These are phyloP conservation scores for Tardiomyces blankii DNA, from an alignment of 1,139 yeast species.

Conservation along the genomic window DNA sequence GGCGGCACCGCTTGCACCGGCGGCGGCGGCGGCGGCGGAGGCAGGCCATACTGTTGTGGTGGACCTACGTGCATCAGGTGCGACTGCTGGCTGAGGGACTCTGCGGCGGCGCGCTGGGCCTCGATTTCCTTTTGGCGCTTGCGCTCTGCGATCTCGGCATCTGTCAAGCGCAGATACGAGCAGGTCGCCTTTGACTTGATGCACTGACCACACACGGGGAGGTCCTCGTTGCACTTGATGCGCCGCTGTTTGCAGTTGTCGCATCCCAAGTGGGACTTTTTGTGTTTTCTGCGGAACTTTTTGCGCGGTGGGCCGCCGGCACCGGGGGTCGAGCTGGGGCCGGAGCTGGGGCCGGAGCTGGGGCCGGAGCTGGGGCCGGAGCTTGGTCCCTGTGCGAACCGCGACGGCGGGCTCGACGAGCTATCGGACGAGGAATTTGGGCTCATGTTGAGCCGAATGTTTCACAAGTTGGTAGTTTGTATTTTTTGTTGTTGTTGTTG, in stretches of 20 bases:
- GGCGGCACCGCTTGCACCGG: neutral
- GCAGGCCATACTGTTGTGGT: neutral
- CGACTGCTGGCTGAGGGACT: neutral
- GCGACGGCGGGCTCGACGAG: neutral
- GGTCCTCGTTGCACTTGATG: slow-evolving; percentile 56
- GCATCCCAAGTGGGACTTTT: slow-evolving; percentile 50
- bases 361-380: neutral
- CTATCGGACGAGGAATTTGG: neutral
- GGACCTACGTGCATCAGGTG: neutral
- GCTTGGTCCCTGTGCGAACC: neutral
- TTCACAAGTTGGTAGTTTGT: no score
- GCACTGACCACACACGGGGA: slow-evolving; percentile 53
- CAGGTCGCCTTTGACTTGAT: slow-evolving; percentile 37
- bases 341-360: neutral
- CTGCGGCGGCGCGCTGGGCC: neutral
- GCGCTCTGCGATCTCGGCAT: slow-evolving; percentile 14
- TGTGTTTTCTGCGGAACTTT: slow-evolving; percentile 34
- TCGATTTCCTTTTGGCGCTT: slow-evolving; percentile 2
- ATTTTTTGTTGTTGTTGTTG: no score
- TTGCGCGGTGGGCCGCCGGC: neutral
- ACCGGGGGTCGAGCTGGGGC: neutral
- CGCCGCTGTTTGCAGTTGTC: slow-evolving; percentile 57
- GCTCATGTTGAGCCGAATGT: no score
- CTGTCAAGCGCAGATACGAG: slow-evolving; percentile 18
- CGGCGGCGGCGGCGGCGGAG: neutral